A percentile compares a stretch with the other conserved stretches of the same genome.
Conservation (phyloP, 2,329 filamentous ascomycete species). For the Didymella glomerata region DNA sequence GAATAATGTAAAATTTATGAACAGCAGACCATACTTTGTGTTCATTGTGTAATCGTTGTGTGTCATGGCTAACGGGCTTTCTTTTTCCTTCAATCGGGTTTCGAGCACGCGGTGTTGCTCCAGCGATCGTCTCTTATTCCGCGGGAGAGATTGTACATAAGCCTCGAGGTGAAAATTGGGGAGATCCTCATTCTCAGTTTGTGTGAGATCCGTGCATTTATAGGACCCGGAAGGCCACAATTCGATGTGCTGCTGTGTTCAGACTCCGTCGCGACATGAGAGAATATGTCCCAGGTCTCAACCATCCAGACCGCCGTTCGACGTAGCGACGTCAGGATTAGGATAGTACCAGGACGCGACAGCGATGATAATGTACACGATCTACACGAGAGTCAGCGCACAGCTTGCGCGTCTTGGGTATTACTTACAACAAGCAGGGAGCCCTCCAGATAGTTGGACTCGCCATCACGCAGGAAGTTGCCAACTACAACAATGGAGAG, state of each 20-base stretch:
- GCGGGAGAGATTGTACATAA: no score
- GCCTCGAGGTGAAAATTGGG: no score
- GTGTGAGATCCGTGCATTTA: no score
- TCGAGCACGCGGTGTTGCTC: no score
- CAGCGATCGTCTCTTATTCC: no score
- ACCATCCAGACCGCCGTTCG: slow-evolving; percentile 33
- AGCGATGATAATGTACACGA: slow-evolving; percentile 71
- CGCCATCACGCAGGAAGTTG: slow-evolving; percentile 85
- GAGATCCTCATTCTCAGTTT: no score
- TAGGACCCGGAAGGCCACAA: no score
- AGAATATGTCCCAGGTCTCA: no score
- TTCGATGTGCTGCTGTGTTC: no score
- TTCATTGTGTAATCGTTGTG: background rate
- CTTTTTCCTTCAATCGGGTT: background rate
- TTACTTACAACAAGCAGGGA: slow-evolving; percentile 69
- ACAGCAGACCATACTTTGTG: background rate
- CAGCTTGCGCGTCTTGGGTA: background rate
- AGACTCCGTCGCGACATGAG: no score
- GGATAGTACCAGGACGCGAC: slow-evolving; percentile 70
- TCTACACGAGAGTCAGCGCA: slow-evolving; percentile 32
- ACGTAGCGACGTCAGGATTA: slow-evolving; percentile 54
- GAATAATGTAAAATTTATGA: slow-evolving; percentile 22
- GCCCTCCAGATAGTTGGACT: slow-evolving; percentile 91
- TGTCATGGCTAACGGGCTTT: no score
- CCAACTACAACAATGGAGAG: slow-evolving; percentile 86